These are phyloP conservation scores for Rugosomyces carneus DNA, from an alignment of 1,284 basidiomycete genomes.

Conservation along the genomic window DNA sequence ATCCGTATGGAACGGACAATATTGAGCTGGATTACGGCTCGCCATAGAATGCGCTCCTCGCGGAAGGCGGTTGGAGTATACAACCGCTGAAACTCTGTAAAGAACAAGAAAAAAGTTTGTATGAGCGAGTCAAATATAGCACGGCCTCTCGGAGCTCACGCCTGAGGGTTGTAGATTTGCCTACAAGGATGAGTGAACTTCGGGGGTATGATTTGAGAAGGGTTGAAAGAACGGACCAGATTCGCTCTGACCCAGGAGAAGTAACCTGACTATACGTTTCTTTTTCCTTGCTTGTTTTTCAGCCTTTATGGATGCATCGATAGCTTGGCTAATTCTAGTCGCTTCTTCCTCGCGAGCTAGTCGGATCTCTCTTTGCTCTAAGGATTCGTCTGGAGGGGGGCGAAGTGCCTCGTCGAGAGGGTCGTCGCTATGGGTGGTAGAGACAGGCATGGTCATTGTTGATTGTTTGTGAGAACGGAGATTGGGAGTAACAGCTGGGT, in stretches of 20 bases:
- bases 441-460: constrained; percentile 26
- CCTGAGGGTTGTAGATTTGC: constrained; percentile 69
- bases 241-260: constrained; percentile 71
- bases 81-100: constrained; percentile 67
- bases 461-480: constrained; percentile 16
- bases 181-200: constrained; percentile 25
- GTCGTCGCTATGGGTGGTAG: constrained; percentile 36
- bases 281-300: constrained; percentile 56
- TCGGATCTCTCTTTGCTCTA: constrained; percentile 44
- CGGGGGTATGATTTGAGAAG: constrained; percentile 4
- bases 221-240: constrained; percentile 43
- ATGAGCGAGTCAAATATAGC: constrained; percentile 1
- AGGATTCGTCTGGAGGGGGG: constrained; percentile 58
- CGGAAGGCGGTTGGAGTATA: constrained; percentile 74
- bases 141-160: constrained; percentile 40
- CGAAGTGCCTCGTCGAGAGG: constrained; percentile 58
- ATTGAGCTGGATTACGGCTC: constrained; percentile 75
- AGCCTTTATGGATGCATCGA: constrained; percentile 62
- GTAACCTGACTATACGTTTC: constrained; percentile 56
- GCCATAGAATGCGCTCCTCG: constrained; percentile 70
- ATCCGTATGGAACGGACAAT: constrained; percentile 68
- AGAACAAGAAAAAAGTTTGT: constrained; percentile 4
- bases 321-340: constrained; percentile 51
- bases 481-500: constrained; percentile 13
- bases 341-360: constrained; percentile 58